Base-by-base conservation (phyloP, 2,329 filamentous ascomycete genomes). In the Purpureocillium takamizusanense region DNA sequence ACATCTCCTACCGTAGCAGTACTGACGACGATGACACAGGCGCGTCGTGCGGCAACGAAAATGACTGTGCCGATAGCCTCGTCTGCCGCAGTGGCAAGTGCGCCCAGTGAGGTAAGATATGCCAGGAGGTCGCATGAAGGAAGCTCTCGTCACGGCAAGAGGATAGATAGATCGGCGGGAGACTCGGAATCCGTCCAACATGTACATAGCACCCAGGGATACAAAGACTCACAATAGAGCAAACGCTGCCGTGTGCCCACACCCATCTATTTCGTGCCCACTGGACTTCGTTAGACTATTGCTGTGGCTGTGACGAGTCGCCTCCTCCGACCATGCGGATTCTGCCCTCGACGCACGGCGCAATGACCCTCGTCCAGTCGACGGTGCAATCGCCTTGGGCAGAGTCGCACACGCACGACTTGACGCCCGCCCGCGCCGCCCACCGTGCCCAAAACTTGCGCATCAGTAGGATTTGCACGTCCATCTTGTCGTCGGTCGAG, bases 281-380 rank as follows among this genome's bases (percentile, higher is more conserved):
- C n/a, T n/a, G n/a, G n/a, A n/a, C n/a, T n/a, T n/a, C n/a, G n/a
- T n/a, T n/a, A n/a, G n/a, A n/a, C n/a, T n/a, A n/a, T n/a, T n/a
- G n/a, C n/a, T n/a, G n/a, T n/a, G n/a, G n/a, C 25, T 12, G 2
- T 4, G 12, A 6, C 12, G 14, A 38, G 13, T 16, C 40, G 36
- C 30, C 31, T 36, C 37, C 40, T 51, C 40, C 51, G 3, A 71
- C 53, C 56, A 70, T 72, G 25, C 55, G 57, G 31, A 94, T 94
- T 35, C 87, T 74, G 1, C 86, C 86, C 55, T 94, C 87, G 8
- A 90, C 44, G 40, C 74, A 72, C 1, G 88, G 88, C 39, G 81
- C 77, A 56, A 94, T 89, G 2, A 85, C 82, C 44, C 75, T 77
- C 8, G 86, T 90, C 86, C 87, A 94, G 46, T 81, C 72, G 25